A percentile compares a stretch with the other conserved stretches of the same genome.
These are phyloP conservation scores for Arabidopsis hybrid DNA, from an alignment of 441 rosid species.

Conservation along the genomic window DNA sequence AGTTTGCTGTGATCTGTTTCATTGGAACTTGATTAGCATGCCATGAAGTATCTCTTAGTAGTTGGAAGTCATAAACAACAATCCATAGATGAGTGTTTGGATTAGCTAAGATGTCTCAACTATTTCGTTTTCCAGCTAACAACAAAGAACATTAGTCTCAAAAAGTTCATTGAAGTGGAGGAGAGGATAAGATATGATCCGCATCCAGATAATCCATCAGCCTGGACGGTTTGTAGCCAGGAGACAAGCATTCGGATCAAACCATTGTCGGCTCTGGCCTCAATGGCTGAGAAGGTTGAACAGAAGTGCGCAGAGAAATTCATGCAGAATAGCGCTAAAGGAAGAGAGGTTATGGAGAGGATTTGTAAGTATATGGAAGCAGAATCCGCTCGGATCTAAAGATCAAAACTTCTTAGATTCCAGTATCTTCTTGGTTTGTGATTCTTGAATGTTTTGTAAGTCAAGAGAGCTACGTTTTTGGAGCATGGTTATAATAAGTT, in stretches of 20 bases:
- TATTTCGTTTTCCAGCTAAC: slow-evolving; percentile 54
- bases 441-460: slow-evolving; percentile 32
- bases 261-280: slow-evolving; percentile 88
- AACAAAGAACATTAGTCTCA: slow-evolving; percentile 84
- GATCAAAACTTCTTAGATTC: slow-evolving; percentile 23
- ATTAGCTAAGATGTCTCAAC: slow-evolving; percentile 13
- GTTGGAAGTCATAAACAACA: not conserved
- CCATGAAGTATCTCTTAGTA: not conserved
- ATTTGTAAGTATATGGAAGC: slow-evolving; percentile 96
- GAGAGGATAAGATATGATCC: slow-evolving; percentile 87
- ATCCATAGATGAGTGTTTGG: not conserved
- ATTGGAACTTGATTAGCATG: slow-evolving; percentile 3
- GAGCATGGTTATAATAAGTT: slow-evolving; percentile 33
- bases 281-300: slow-evolving; percentile 97
- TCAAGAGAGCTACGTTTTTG: slow-evolving; percentile 21
- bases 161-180: slow-evolving; percentile 91
- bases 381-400: slow-evolving; percentile 69
- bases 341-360: slow-evolving; percentile 96
- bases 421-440: slow-evolving; percentile 10
- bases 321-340: slow-evolving; percentile 90
- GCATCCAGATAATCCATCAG: slow-evolving; percentile 82
- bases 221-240: slow-evolving; percentile 88
- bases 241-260: slow-evolving; percentile 89
- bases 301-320: slow-evolving; percentile 88
- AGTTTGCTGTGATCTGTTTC: slow-evolving; percentile 7